Evolutionary conservation across 2,329 filamentous ascomycete genomes (phyloP).

Genomic region (Sordariomycetes sp.): DNA sequence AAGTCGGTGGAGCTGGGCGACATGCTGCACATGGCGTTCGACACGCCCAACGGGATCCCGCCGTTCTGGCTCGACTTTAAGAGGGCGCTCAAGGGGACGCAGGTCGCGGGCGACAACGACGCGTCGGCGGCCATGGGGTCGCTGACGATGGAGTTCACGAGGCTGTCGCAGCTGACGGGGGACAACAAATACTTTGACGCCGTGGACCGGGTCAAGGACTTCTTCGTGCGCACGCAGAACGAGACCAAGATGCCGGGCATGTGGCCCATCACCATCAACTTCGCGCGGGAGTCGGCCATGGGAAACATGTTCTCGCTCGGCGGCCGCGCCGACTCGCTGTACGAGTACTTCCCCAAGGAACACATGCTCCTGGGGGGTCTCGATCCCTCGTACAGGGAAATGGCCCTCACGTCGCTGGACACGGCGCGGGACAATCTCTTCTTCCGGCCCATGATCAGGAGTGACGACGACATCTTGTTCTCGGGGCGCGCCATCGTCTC

Average conservation of each 20-base stretch:
- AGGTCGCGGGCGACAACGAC: constrained; percentile 30
- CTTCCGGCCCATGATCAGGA: constrained; percentile 51
- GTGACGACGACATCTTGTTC: constrained; percentile 44
- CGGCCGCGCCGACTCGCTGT: constrained; percentile 42
- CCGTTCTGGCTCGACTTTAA: constrained; percentile 30
- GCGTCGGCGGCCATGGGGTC: constrained; percentile 31
- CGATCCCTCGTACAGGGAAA: constrained; percentile 21
- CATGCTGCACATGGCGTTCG: constrained; percentile 52
- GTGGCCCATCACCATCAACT: constrained; percentile 44
- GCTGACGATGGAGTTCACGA: constrained; percentile 49
- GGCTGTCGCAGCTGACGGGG: constrained; percentile 48
- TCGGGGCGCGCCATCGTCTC: constrained; percentile 48
- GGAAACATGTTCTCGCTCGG: constrained; percentile 17
- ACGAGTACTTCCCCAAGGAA: constrained; percentile 55
- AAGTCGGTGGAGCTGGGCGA: constrained; percentile 53
- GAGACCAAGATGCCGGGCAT: constrained; percentile 44
- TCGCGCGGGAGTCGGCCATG: constrained; percentile 28
- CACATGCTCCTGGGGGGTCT: constrained; percentile 50
- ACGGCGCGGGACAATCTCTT: constrained; percentile 49
- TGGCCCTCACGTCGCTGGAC: constrained; percentile 34
- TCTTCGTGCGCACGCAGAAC: constrained; percentile 38
- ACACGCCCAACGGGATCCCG: constrained; percentile 57
- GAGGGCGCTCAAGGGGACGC: constrained; percentile 20
- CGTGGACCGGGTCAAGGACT: constrained; percentile 40
- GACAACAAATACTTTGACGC: constrained; percentile 50